Base-by-base conservation (phyloP, 2,329 filamentous ascomycete species). In the Paecilomyces niveus region DNA sequence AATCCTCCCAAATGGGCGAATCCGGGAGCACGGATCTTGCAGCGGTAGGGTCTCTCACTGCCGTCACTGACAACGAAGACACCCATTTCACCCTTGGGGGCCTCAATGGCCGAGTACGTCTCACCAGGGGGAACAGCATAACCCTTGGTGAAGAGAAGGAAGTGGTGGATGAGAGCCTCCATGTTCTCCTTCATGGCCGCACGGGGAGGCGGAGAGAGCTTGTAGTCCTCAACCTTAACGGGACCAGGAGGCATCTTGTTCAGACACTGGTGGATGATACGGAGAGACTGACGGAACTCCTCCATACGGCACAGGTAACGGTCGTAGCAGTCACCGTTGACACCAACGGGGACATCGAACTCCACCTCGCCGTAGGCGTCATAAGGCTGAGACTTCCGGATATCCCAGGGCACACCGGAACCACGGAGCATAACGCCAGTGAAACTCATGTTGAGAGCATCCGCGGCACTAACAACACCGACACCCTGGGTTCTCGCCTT, bases 161-260 rank as follows among this genome's bases (percentile, higher is more conserved):
- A 99, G 82, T 99, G 94, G 81, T 99, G 94, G 74, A 99, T 99
- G 51, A 99, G 85, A 45, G 94, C 92, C 81, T 99, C 94, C 95
- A 99, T 99, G 82, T 99, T 99, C 85, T 99, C 94, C 85, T 99
- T 99, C 94, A 99, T 99, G 71, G 94, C 94, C 52, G 90, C 83
- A 71, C 94, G 88, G n/a, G 94, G 95, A 62, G 94, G 94, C 22
- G 94, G 94, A 2, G 90, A 89, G 70, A 99, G 85, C 85, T 99
- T 99, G 86, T 97, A 99, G 78, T 99, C 94, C 79, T 99, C 94
- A 50, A 97, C 91, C 67, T 93, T 89, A 72, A 97, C 85, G 56
- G 94, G 94, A 29, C 94, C 94, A 54, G 90, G 84, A 54, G 95
- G 93, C 90, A 99, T 99, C 82, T 99, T 91, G 84, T 99, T 97